phyloP scores from a whole-genome alignment of 2,329 filamentous ascomycete genomes.

The Juglanconis oblonga region DNA sequence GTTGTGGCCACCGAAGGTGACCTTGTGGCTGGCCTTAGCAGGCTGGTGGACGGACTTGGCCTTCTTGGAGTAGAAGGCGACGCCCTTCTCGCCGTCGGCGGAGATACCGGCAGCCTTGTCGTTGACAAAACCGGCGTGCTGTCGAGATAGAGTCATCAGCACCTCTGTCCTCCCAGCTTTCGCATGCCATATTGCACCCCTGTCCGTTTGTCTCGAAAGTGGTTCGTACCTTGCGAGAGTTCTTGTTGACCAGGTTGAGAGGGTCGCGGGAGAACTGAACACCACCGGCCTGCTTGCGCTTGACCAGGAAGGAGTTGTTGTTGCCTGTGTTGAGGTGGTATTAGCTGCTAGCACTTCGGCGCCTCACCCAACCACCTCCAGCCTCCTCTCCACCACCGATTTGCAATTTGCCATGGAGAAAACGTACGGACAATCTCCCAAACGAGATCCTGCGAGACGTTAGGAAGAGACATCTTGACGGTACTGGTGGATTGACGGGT shows the following conservation, averaged over 20 bases:
- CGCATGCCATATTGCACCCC: background rate
- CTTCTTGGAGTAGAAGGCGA: conserved; percentile 86
- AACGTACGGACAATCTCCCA: conserved; percentile 94
- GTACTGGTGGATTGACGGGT: conserved; percentile 17
- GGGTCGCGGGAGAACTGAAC: conserved; percentile 92
- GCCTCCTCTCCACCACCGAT: background rate
- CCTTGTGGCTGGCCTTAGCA: conserved; percentile 60
- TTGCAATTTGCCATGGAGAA: conserved; percentile 9
- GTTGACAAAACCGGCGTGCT: conserved; percentile 93
- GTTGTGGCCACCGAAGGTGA: conserved; percentile 70
- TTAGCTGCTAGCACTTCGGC: background rate
- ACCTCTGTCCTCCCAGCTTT: background rate
- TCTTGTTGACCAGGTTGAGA: conserved; percentile 87
- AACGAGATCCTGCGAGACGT: conserved; percentile 86
- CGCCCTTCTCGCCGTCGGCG: conserved; percentile 71
- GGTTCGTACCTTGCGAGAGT: conserved; percentile 76
- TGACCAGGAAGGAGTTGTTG: conserved; percentile 89
- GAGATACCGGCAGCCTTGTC: conserved; percentile 86
- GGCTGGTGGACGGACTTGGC: conserved; percentile 69
- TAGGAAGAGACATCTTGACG: conserved; percentile 61
- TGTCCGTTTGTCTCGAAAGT: background rate
- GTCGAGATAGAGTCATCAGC: conserved; percentile 33
- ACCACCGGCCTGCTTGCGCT: conserved; percentile 77
- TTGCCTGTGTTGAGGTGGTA: conserved; percentile 54
- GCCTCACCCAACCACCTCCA: no score